phyloP scores from a whole-genome alignment of 2,329 filamentous ascomycete species.

The Microdochium trichocladiopsis region DNA sequence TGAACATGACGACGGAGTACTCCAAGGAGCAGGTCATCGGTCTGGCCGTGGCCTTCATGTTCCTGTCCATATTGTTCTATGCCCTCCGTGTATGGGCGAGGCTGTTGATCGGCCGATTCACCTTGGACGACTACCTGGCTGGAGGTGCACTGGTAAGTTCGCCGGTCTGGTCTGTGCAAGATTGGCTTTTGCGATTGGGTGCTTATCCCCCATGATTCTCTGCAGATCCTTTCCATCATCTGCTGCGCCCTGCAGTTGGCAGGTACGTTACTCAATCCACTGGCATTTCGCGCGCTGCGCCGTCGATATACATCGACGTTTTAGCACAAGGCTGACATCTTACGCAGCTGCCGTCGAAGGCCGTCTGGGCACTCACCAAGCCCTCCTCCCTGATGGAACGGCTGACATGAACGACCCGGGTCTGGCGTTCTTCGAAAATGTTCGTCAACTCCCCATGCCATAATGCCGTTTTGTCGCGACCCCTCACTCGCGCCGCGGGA shows the following conservation, averaged over 20 bases:
- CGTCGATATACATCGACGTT: neutral
- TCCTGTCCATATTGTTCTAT: conserved; percentile 5
- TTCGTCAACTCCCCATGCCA: too few species aligned
- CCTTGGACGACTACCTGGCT: conserved; percentile 6
- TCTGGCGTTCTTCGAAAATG: conserved; percentile 12
- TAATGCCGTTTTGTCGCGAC: neutral
- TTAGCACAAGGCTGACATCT: neutral
- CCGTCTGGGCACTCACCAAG: conserved; percentile 11
- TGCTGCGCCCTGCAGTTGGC: neutral
- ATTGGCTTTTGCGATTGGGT: neutral
- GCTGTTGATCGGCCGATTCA: conserved; percentile 6
- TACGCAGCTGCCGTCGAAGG: conserved; percentile 10
- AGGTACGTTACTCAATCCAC: neutral
- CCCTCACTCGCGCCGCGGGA: too few species aligned
- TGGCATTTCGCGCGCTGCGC: neutral
- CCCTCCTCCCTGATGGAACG: conserved; percentile 5
- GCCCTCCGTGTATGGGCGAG: conserved; percentile 6
- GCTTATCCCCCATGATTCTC: neutral
- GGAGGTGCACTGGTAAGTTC: conserved; percentile 6
- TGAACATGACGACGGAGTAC: conserved; percentile 2
- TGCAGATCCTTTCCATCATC: neutral
- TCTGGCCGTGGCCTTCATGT: conserved; percentile 7
- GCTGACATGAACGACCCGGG: conserved; percentile 11
- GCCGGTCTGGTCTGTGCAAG: neutral
- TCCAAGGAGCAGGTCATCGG: conserved; percentile 8